phyloP scores from a whole-genome alignment of 2,329 filamentous ascomycete genomes.

The Colletotrichum sojae region DNA sequence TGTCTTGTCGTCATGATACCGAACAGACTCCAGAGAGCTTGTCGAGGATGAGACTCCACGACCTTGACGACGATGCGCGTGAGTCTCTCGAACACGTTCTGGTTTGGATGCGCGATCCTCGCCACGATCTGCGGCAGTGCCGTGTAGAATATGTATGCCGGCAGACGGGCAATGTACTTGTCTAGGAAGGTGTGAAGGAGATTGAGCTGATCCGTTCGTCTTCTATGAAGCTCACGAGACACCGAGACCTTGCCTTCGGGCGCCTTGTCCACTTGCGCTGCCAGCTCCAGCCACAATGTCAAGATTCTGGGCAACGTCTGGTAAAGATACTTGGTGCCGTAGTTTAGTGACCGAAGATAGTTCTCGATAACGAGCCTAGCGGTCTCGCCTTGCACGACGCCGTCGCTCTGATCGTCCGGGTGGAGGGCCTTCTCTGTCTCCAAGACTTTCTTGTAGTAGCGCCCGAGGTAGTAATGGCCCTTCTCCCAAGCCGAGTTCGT shows the following conservation, averaged over 20 bases:
- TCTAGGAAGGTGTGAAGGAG: conserved; percentile 81
- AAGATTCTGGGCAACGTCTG: conserved; percentile 93
- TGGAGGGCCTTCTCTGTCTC: conserved; percentile 88
- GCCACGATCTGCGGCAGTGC: conserved; percentile 93
- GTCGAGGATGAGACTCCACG: conserved; percentile 88
- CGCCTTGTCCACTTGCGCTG: conserved; percentile 78
- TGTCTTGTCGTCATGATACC: conserved; percentile 88
- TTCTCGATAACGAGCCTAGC: conserved; percentile 94
- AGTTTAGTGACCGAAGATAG: conserved; percentile 87
- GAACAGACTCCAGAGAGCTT: conserved; percentile 91
- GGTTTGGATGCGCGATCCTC: conserved; percentile 91
- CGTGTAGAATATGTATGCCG: conserved; percentile 84
- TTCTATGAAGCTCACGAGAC: conserved; percentile 65
- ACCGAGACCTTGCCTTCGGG: conserved; percentile 69
- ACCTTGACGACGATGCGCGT: conserved; percentile 87
- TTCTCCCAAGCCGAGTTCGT: conserved; percentile 88
- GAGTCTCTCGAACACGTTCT: conserved; percentile 81
- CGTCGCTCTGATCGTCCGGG: conserved; percentile 81
- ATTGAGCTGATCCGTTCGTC: conserved; percentile 76
- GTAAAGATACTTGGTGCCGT: conserved; percentile 95
- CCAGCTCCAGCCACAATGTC: conserved; percentile 95
- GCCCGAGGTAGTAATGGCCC: conserved; percentile 95
- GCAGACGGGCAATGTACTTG: conserved; percentile 82
- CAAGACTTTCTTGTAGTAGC: conserved; percentile 96
- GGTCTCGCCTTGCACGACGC: conserved; percentile 84